Evolutionary conservation across 805 yeast species (phyloP).

Genomic region (Zygosaccharomyces pseudorouxii): DNA sequence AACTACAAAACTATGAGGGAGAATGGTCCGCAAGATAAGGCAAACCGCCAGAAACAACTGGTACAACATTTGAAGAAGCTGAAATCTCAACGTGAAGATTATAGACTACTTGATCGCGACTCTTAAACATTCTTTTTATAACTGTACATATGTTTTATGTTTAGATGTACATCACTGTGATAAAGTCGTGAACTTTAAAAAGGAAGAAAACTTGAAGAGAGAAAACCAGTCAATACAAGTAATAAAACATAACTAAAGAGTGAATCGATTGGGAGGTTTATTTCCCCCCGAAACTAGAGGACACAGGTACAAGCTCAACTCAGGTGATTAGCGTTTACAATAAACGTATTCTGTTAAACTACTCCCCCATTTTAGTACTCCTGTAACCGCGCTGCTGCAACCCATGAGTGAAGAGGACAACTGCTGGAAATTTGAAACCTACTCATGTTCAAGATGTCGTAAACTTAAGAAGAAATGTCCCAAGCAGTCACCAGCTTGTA

Average conservation of each 20-base stretch:
- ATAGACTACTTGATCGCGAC: slow-evolving; percentile 13
- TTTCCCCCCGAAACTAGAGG: too few species aligned
- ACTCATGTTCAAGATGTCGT: slow-evolving; percentile 46
- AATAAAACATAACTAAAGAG: too few species aligned
- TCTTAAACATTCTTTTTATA: background rate
- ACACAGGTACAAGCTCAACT: too few species aligned
- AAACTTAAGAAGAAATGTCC: slow-evolving; percentile 47
- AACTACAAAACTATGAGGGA: slow-evolving; percentile 15
- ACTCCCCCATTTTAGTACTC: background rate
- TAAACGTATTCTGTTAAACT: too few species aligned
- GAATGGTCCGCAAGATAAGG: slow-evolving; percentile 17
- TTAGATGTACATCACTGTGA: background rate
- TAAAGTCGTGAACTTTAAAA: background rate
- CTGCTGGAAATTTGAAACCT: slow-evolving; percentile 16
- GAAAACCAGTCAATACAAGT: too few species aligned
- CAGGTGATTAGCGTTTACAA: too few species aligned
- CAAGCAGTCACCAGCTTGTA: slow-evolving; percentile 41
- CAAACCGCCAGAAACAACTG: slow-evolving; percentile 20
- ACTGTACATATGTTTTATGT: background rate
- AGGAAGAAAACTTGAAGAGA: too few species aligned
- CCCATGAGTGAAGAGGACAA: slow-evolving; percentile 1
- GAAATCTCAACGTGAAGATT: slow-evolving; percentile 19
- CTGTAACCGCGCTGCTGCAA: background rate
- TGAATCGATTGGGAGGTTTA: too few species aligned
- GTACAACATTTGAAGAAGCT: slow-evolving; percentile 16